Conservation (phyloP, 2,329 filamentous ascomycete species). For the Colletotrichum sp. region DNA sequence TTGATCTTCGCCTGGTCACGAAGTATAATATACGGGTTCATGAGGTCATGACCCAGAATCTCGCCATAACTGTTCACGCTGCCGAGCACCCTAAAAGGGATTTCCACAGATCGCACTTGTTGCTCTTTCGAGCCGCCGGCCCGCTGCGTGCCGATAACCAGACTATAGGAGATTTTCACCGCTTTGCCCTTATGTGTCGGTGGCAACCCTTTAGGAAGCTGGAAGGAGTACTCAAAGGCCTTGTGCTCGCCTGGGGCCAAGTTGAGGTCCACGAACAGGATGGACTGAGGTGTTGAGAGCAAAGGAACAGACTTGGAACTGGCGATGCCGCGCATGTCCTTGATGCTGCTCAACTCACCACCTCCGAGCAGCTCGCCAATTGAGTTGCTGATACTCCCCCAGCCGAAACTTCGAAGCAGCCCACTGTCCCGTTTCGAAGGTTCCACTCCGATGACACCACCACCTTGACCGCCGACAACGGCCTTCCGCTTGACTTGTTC, state of each 20-base stretch:
- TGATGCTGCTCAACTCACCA: constrained; percentile 89
- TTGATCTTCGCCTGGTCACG: constrained; percentile 79
- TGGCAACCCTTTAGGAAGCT: constrained; percentile 85
- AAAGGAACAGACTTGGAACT: constrained; percentile 88
- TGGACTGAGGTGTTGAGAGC: constrained; percentile 93
- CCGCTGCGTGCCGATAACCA: constrained; percentile 91
- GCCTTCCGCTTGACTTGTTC: constrained; percentile 96
- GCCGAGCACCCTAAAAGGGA: constrained; percentile 91
- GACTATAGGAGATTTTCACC: constrained; percentile 90
- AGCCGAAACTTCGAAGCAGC: constrained; percentile 83
- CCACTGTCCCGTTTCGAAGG: constrained; percentile 76
- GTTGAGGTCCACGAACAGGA: constrained; percentile 92
- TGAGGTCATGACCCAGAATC: constrained; percentile 90
- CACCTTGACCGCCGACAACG: constrained; percentile 85
- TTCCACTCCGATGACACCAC: constrained; percentile 84
- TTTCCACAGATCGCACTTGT: constrained; percentile 86
- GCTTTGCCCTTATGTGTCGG: constrained; percentile 90
- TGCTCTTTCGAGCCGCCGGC: constrained; percentile 79
- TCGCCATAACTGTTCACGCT: constrained; percentile 91
- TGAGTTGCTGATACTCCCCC: constrained; percentile 87
- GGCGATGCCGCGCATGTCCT: constrained; percentile 89
- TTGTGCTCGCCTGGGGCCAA: constrained; percentile 88
- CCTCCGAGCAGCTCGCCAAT: constrained; percentile 86
- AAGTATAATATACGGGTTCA: constrained; percentile 90
- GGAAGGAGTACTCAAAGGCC: constrained; percentile 86